Conservation (phyloP, 345 rosid species). For the Eucalyptus polybractea region DNA sequence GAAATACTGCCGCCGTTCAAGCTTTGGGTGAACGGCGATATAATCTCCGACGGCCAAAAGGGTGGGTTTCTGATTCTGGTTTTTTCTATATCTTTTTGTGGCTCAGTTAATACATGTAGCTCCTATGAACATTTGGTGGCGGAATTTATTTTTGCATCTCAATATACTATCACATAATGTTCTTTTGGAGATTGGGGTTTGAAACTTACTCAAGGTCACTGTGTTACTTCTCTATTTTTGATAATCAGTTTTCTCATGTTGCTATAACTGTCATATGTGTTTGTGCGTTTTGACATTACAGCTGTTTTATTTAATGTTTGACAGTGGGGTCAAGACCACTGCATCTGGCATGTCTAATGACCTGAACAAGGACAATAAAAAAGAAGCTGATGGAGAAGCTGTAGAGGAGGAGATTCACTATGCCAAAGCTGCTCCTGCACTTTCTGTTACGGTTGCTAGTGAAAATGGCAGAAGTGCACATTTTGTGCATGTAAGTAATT, state of each 20-base stretch:
- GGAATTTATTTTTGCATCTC: neutral
- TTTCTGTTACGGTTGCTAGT: slow-evolving; percentile 26
- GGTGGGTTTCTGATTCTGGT: slow-evolving; percentile 20
- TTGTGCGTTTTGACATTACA: neutral
- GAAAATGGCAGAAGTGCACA: slow-evolving; percentile 44
- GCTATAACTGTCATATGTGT: neutral
- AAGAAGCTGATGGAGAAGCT: slow-evolving; percentile 17
- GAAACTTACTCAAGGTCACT: neutral
- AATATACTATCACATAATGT: neutral
- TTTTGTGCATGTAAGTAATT: slow-evolving; percentile 33
- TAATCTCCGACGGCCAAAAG: slow-evolving; percentile 64
- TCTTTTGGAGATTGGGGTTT: neutral
- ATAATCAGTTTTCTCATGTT: neutral
- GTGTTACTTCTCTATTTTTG: neutral
- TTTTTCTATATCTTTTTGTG: neutral
- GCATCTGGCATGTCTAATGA: slow-evolving; percentile 4
- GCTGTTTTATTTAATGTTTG: neutral
- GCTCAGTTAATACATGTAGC: neutral
- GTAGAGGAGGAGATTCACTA: slow-evolving; percentile 14
- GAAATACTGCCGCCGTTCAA: slow-evolving; percentile 22
- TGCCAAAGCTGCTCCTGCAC: slow-evolving; percentile 24
- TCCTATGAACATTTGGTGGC: neutral
- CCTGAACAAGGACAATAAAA: slow-evolving; percentile 10
- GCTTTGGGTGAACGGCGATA: slow-evolving; percentile 36
- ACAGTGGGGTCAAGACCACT: slow-evolving; percentile 26